These are phyloP conservation scores for Emiliania huxleyi DNA, from an alignment of 78 protist genomes.

Conservation along the genomic window DNA sequence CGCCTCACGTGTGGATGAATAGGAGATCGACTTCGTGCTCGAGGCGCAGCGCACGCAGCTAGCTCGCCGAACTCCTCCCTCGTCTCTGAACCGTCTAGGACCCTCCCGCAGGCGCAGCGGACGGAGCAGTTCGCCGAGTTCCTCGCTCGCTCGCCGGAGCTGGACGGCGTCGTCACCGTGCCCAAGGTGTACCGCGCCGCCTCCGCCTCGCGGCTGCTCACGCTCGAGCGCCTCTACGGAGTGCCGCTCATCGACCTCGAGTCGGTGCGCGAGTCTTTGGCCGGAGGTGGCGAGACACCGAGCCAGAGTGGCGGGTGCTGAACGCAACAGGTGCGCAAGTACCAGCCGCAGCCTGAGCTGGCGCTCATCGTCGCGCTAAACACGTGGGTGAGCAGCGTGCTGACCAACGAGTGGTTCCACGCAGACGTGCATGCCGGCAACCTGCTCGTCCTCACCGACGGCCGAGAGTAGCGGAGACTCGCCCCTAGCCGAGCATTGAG, in stretches of 20 bases:
- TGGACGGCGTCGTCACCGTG: neutral
- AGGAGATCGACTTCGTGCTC: slow-evolving; percentile 7
- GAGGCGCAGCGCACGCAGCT: slow-evolving; percentile 2
- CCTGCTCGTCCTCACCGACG: slow-evolving; percentile 29
- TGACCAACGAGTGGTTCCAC: slow-evolving; percentile 28
- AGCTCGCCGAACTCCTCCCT: too few species aligned
- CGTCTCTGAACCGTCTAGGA: too few species aligned
- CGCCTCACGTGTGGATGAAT: too few species aligned
- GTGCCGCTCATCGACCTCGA: slow-evolving; percentile 28
- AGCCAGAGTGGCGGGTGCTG: too few species aligned
- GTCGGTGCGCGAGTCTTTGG: neutral
- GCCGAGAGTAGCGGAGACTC: too few species aligned
- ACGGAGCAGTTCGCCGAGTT: neutral
- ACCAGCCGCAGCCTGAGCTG: neutral
- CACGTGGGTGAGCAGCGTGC: slow-evolving; percentile 22
- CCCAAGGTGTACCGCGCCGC: neutral
- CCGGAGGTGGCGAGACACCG: too few species aligned
- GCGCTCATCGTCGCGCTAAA: slow-evolving; percentile 45
- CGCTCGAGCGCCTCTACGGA: slow-evolving; percentile 37
- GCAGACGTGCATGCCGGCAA: slow-evolving; percentile 55
- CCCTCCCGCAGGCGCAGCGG: neutral
- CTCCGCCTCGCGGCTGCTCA: neutral
- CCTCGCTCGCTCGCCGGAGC: neutral
- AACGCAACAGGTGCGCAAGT: neutral
- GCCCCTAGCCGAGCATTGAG: too few species aligned